Evolutionary conservation across 2,329 filamentous ascomycete species (phyloP).

Genomic region (Cladophialophora psammophila): DNA sequence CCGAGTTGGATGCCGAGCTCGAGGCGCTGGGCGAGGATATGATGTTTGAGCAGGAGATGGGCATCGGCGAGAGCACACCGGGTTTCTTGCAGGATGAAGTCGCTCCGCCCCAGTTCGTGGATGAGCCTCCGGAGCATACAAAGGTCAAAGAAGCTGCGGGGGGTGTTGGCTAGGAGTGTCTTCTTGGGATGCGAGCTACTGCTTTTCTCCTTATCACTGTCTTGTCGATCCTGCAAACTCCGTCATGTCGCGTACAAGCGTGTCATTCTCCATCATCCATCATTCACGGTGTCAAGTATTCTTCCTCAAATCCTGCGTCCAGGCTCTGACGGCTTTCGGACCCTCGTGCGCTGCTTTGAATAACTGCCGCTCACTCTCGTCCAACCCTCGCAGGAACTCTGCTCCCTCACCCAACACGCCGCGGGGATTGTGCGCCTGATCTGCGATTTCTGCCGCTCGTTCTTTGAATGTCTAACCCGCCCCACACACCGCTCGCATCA

Average conservation of each 20-base stretch:
- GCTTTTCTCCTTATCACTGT: not conserved
- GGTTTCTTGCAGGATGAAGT: conserved; percentile 90
- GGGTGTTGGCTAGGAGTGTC: conserved; percentile 29
- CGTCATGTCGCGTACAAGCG: conserved; percentile 16
- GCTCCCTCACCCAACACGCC: conserved; percentile 60
- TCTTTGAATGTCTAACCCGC: conserved; percentile 73
- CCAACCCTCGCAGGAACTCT: conserved; percentile 86
- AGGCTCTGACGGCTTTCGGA: conserved; percentile 58
- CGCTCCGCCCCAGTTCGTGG: conserved; percentile 83
- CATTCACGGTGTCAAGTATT: conserved; percentile 25
- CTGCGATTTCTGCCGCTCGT: conserved; percentile 80
- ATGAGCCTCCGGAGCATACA: conserved; percentile 78
- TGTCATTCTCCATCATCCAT: conserved; percentile 3
- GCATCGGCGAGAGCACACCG: conserved; percentile 71
- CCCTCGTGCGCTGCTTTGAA: conserved; percentile 79
- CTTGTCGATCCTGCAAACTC: not conserved
- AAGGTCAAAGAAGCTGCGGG: conserved; percentile 74
- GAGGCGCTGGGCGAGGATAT: conserved; percentile 93
- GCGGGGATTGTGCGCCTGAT: conserved; percentile 84
- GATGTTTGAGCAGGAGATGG: conserved; percentile 73
- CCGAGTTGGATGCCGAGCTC: conserved; percentile 92
- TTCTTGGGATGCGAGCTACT: not conserved
- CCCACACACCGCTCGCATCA: not conserved
- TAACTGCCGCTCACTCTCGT: conserved; percentile 84
- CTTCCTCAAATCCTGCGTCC: conserved; percentile 39